phyloP scores from a whole-genome alignment of 2,329 filamentous ascomycete genomes.

The Trichoderma lentiforme region DNA sequence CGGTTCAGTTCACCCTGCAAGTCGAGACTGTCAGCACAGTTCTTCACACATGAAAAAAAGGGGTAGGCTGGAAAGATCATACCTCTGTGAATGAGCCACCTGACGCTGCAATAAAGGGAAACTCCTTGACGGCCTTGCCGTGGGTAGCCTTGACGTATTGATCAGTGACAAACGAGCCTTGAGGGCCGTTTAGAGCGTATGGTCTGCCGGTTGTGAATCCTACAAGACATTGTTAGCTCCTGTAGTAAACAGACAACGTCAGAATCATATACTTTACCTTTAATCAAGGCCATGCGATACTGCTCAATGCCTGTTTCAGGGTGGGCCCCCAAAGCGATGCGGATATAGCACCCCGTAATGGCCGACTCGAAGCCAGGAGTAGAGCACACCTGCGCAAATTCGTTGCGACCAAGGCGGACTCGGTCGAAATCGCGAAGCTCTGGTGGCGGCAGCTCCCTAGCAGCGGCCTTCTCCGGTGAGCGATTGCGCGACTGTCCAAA shows the following conservation, averaged over 20 bases:
- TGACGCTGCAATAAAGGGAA: conserved; percentile 87
- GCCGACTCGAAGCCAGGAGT: conserved; percentile 83
- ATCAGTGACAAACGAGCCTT: conserved; percentile 76
- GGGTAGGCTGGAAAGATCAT: conserved; percentile 22
- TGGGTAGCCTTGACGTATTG: conserved; percentile 80
- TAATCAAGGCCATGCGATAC: conserved; percentile 87
- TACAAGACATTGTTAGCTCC: conserved; percentile 34
- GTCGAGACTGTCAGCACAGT: conserved; percentile 25
- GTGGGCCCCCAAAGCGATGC: conserved; percentile 78
- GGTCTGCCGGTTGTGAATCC: conserved; percentile 75
- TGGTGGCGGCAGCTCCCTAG: conserved; percentile 67
- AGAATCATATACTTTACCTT: conserved; percentile 54
- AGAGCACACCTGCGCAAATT: conserved; percentile 89
- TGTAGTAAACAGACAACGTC: neutral
- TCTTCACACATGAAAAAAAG: neutral
- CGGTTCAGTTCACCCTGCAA: conserved; percentile 71
- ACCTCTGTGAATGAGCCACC: conserved; percentile 82
- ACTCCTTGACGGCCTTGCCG: conserved; percentile 78
- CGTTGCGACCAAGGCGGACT: conserved; percentile 75
- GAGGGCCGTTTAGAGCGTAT: conserved; percentile 78
- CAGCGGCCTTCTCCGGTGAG: conserved; percentile 60
- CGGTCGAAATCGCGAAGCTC: conserved; percentile 80
- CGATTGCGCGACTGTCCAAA: conserved; percentile 60
- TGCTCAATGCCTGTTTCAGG: conserved; percentile 67
- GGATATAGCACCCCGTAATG: conserved; percentile 79